Evolutionary conservation across 2,329 filamentous ascomycete species (phyloP).

Genomic region (Fusarium nygamai): DNA sequence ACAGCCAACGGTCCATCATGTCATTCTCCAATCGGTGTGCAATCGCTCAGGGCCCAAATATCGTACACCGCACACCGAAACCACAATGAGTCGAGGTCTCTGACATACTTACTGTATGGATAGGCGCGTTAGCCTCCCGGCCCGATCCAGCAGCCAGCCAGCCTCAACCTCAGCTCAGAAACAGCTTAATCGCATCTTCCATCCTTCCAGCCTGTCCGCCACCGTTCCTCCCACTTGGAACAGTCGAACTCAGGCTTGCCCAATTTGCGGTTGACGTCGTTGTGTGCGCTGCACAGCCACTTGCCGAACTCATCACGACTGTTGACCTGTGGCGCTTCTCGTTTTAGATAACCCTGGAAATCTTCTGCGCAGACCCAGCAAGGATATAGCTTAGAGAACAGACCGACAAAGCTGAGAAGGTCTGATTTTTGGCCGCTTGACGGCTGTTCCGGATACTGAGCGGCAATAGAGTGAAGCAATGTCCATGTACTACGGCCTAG

Average conservation of each 20-base stretch:
- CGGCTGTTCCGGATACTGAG: constrained; percentile 80
- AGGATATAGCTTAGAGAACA: constrained; percentile 89
- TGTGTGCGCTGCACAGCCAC: constrained; percentile 89
- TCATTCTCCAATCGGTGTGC: not conserved
- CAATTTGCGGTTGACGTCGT: constrained; percentile 87
- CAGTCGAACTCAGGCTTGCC: constrained; percentile 95
- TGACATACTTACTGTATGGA: not conserved
- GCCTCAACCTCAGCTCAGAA: constrained; percentile 34
- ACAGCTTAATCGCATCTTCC: constrained; percentile 65
- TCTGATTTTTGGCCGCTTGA: constrained; percentile 76
- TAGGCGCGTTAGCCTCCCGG: constrained; percentile 6
- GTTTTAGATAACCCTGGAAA: constrained; percentile 82
- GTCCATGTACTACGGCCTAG: constrained; percentile 94
- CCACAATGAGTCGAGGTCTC: constrained; percentile 4
- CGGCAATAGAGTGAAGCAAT: constrained; percentile 89
- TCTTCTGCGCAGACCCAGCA: constrained; percentile 97
- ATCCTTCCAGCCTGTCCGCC: constrained; percentile 88
- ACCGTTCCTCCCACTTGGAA: constrained; percentile 88
- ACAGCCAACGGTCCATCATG: constrained; percentile 19
- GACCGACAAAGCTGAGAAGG: constrained; percentile 78
- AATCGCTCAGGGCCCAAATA: not conserved
- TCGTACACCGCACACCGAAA: constrained; percentile 34
- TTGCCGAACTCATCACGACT: constrained; percentile 76
- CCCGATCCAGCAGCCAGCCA: constrained; percentile 9
- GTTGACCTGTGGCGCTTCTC: constrained; percentile 70